Conservation (phyloP, 2,329 filamentous ascomycete species). For the Pseudogymnoascus sp. region DNA sequence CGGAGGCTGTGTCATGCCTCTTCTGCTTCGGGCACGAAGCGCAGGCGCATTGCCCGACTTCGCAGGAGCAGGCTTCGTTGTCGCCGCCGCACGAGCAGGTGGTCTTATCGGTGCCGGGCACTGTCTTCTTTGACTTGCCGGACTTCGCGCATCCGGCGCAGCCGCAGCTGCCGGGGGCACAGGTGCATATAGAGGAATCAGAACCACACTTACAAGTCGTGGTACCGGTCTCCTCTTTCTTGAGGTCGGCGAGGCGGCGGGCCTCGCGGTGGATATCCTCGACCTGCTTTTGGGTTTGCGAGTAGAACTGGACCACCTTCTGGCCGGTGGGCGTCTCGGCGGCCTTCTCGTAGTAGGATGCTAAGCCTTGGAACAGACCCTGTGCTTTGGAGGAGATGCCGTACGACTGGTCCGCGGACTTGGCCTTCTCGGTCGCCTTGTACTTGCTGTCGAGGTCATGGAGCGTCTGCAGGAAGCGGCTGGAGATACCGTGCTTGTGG, state of each 20-base stretch:
- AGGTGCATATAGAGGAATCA: slow-evolving; percentile 28
- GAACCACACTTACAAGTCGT: slow-evolving; percentile 30
- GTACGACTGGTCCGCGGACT: slow-evolving; percentile 76
- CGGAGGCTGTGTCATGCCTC: slow-evolving; percentile 31
- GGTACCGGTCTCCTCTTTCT: slow-evolving; percentile 56
- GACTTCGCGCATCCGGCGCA: slow-evolving; percentile 31
- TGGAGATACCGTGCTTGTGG: slow-evolving; percentile 77
- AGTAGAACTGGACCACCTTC: slow-evolving; percentile 82
- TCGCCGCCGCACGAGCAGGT: slow-evolving; percentile 31
- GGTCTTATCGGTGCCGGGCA: slow-evolving; percentile 31
- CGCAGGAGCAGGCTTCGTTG: slow-evolving; percentile 28
- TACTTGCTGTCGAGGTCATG: slow-evolving; percentile 73
- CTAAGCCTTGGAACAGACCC: slow-evolving; percentile 54
- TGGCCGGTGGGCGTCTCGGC: slow-evolving; percentile 78
- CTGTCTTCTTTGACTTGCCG: slow-evolving; percentile 30
- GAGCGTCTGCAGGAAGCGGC: slow-evolving; percentile 69
- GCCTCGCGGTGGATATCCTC: slow-evolving; percentile 92
- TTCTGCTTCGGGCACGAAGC: slow-evolving; percentile 23
- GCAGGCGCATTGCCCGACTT: slow-evolving; percentile 31
- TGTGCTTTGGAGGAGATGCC: slow-evolving; percentile 67
- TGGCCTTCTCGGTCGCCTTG: slow-evolving; percentile 79
- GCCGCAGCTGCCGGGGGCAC: slow-evolving; percentile 31
- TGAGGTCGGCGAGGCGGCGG: slow-evolving; percentile 76
- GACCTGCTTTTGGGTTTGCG: slow-evolving; percentile 76
- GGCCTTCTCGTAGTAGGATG: slow-evolving; percentile 93